phyloP scores from a whole-genome alignment of 2,329 filamentous ascomycete species.

The Ophiocordyceps camponoti-leonardi region DNA sequence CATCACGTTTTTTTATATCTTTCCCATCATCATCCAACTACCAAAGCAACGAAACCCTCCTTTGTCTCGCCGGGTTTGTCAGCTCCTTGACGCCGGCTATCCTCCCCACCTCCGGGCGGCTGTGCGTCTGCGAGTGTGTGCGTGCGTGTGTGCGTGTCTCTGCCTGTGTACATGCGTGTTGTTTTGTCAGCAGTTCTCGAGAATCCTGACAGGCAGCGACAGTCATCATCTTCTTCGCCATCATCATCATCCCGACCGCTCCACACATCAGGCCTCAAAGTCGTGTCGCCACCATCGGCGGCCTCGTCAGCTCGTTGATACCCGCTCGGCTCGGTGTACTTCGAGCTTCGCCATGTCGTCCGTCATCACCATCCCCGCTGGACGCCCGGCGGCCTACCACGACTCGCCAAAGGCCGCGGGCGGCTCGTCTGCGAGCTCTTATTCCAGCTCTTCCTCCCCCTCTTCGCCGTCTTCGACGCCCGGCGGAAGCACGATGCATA shows the following conservation, averaged over 20 bases:
- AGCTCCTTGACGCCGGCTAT: neutral
- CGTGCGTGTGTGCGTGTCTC: no score
- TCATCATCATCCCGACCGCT: no score
- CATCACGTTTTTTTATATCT: no score
- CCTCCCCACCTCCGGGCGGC: neutral
- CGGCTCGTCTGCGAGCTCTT: slow-evolving; percentile 26
- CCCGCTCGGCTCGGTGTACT: neutral
- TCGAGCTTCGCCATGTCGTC: slow-evolving; percentile 33
- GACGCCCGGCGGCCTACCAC: slow-evolving; percentile 18
- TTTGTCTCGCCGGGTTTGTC: neutral
- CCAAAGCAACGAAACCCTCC: neutral
- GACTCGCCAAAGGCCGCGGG: slow-evolving; percentile 25
- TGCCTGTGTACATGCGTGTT: no score
- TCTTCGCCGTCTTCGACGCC: slow-evolving; percentile 39
- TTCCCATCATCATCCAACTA: neutral
- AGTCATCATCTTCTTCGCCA: neutral
- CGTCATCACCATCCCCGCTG: slow-evolving; percentile 50
- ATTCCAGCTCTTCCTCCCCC: slow-evolving; percentile 26
- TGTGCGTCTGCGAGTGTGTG: neutral
- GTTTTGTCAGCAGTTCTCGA: neutral
- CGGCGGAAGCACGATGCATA: slow-evolving; percentile 31
- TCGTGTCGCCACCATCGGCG: neutral
- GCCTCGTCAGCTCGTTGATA: no score
- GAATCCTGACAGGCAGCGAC: neutral
- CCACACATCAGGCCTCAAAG: neutral